Percentiles rank a stretch among this genome's conserved stretches.
These are phyloP conservation scores for Podila minutissima DNA, from an alignment of 192 early-diverging fungal species.

Conservation along the genomic window DNA sequence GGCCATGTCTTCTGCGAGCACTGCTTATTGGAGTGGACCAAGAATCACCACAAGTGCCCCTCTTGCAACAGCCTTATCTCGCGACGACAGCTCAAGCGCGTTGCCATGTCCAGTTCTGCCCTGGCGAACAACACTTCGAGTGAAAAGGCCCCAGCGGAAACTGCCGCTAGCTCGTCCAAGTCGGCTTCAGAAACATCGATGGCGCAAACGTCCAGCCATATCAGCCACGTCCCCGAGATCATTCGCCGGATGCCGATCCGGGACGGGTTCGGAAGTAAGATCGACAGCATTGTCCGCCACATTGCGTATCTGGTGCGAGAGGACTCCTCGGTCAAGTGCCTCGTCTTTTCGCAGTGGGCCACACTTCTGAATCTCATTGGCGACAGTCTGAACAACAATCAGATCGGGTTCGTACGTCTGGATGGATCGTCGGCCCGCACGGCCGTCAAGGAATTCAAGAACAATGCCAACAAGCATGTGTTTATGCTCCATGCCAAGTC, in stretches of 20 bases:
- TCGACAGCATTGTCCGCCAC: conserved; percentile 56
- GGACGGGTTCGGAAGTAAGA: conserved; percentile 47
- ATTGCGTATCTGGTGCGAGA: conserved; percentile 44
- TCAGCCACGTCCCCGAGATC: conserved; percentile 20
- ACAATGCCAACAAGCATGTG: conserved; percentile 38
- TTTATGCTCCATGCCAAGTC: conserved; percentile 54
- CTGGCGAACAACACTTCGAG: background rate
- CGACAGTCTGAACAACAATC: conserved; percentile 36
- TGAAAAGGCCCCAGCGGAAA: background rate
- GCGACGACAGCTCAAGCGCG: conserved; percentile 10
- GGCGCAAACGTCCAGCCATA: background rate
- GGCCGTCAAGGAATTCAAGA: conserved; percentile 40
- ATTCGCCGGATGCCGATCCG: conserved; percentile 12
- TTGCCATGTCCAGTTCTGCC: conserved; percentile 7
- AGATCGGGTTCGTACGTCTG: conserved; percentile 52
- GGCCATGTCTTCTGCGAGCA: conserved; percentile 50
- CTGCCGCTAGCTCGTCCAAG: background rate
- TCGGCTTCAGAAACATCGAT: background rate
- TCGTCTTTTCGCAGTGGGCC: conserved; percentile 59
- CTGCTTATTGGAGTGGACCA: conserved; percentile 44
- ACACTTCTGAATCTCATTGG: conserved; percentile 39
- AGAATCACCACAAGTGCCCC: conserved; percentile 38
- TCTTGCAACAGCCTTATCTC: conserved; percentile 34
- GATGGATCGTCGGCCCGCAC: conserved; percentile 19
- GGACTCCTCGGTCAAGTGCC: conserved; percentile 38